Evolutionary conservation across 192 early-diverging fungal genomes (phyloP).

Genomic region (Entomortierella beljakovae): DNA sequence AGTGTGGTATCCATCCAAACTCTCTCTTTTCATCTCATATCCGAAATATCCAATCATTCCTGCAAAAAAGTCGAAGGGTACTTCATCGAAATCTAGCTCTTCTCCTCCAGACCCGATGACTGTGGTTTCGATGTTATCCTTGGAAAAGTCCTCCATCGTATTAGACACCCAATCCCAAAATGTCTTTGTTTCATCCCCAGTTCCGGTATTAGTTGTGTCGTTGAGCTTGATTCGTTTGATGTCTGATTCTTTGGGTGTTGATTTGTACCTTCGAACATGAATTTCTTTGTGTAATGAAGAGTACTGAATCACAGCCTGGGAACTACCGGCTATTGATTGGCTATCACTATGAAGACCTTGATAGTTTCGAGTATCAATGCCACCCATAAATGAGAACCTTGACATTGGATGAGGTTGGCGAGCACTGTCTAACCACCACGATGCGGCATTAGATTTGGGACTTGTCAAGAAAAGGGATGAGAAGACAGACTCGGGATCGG

Average conservation of each 20-base stretch:
- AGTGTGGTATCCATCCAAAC: conserved; percentile 61
- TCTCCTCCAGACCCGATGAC: conserved; percentile 29
- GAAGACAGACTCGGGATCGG: conserved; percentile 56
- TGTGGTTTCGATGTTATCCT: conserved; percentile 14
- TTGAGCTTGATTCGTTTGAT: conserved; percentile 32
- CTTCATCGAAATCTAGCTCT: conserved; percentile 15
- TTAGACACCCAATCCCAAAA: conserved; percentile 79
- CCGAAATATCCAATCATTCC: conserved; percentile 93
- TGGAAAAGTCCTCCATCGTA: conserved; percentile 42
- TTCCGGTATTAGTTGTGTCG: not conserved
- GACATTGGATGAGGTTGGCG: conserved; percentile 57
- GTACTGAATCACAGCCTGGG: conserved; percentile 45
- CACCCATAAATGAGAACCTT: conserved; percentile 78
- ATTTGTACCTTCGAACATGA: conserved; percentile 11
- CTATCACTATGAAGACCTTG: not conserved
- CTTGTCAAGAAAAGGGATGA: conserved; percentile 41
- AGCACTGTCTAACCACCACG: conserved; percentile 78
- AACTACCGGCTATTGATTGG: not conserved
- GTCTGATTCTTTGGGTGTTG: conserved; percentile 1
- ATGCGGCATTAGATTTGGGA: conserved; percentile 41
- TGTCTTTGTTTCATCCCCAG: conserved; percentile 24
- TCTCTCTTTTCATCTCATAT: conserved; percentile 94
- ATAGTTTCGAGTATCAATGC: conserved; percentile 22
- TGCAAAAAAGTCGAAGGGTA: conserved; percentile 73
- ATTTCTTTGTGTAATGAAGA: conserved; percentile 47